Base-by-base conservation (phyloP, 2,329 filamentous ascomycete species). In the Daldinia sp. region DNA sequence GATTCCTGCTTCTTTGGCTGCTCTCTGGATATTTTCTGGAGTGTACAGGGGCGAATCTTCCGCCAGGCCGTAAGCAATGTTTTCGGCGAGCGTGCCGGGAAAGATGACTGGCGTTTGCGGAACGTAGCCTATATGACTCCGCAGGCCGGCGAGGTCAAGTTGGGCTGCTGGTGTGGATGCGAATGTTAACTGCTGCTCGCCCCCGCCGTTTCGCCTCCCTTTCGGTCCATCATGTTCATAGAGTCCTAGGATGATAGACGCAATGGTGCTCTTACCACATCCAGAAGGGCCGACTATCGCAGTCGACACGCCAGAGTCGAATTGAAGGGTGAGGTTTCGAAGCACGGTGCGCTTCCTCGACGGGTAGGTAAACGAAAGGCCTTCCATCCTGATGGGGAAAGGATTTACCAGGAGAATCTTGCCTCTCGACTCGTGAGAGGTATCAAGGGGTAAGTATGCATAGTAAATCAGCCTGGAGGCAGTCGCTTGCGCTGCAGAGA, bases 181-280 rank as follows among this genome's bases (percentile, higher is more conserved):
- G 72, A 93, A 89, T 1, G 84, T 87, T 2, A 93, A 79, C 0
- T 86, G 79, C 76, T 71, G n/a, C 64, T 64, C 60, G 20, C 53
- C 39, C 59, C 35, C 9, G 48, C 48, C 18, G n/a, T 0, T 42
- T 15, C 3, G 12, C 1, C 1, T 33, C 2, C 6, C 51, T 41
- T 1, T 7, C 10, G 4, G 60, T 15, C 63, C 35, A 0, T 75
- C 70, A 4, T 86, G 84, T 1, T 79, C 72, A 72, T 96, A 93
- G 0, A 98, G 83, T 0, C 91, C 88, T 3, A 97, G 81, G 0
- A 98, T 83, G 0, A 98, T 81, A 0, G 91, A 88, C 0, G 91
- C 86, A 39, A 98, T 85, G 0, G 95, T 98, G 13, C 92, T 94
- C 81, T 99, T 98, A 0, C 96, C 95, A n/a, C 91, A 93, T 0